These are phyloP conservation scores for Phellopilus nigrolimitatus DNA, from an alignment of 1,284 basidiomycete genomes.

Conservation along the genomic window DNA sequence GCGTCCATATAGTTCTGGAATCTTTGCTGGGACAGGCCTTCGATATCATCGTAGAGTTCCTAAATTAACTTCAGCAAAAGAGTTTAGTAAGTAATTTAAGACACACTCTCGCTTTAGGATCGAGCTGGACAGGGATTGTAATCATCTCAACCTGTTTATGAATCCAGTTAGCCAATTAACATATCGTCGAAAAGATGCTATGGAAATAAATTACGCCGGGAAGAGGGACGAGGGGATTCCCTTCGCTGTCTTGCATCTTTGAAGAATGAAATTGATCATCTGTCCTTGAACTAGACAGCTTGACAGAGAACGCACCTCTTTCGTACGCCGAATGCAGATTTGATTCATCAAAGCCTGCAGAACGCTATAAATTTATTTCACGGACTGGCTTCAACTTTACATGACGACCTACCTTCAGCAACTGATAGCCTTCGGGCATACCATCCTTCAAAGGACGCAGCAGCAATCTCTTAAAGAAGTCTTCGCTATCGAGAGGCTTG, in stretches of 20 bases:
- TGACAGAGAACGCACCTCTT: constrained; percentile 55
- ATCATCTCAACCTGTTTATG: constrained; percentile 61
- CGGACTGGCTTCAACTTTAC: background rate
- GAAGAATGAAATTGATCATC: background rate
- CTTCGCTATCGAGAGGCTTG: constrained; percentile 72
- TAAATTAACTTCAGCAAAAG: constrained; percentile 25
- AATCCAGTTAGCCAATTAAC: background rate
- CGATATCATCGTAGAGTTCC: constrained; percentile 74
- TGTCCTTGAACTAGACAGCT: background rate
- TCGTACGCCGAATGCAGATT: constrained; percentile 80
- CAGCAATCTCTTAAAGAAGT: constrained; percentile 74
- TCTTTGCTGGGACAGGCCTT: constrained; percentile 55
- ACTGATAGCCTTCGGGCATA: constrained; percentile 56
- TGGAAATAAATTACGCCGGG: constrained; percentile 54
- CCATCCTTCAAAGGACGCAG: constrained; percentile 70
- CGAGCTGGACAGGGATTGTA: constrained; percentile 64
- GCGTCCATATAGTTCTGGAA: constrained; percentile 53
- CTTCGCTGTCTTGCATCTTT: constrained; percentile 78
- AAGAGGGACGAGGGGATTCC: constrained; percentile 66
- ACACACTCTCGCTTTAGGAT: constrained; percentile 60
- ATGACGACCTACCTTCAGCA: constrained; percentile 53
- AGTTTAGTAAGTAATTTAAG: background rate
- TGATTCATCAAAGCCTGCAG: constrained; percentile 77
- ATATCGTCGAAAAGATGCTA: background rate
- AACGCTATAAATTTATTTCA: constrained; percentile 15